phyloP scores from a whole-genome alignment of 192 early-diverging fungal genomes.

The Entomortierella chlamydospora region DNA sequence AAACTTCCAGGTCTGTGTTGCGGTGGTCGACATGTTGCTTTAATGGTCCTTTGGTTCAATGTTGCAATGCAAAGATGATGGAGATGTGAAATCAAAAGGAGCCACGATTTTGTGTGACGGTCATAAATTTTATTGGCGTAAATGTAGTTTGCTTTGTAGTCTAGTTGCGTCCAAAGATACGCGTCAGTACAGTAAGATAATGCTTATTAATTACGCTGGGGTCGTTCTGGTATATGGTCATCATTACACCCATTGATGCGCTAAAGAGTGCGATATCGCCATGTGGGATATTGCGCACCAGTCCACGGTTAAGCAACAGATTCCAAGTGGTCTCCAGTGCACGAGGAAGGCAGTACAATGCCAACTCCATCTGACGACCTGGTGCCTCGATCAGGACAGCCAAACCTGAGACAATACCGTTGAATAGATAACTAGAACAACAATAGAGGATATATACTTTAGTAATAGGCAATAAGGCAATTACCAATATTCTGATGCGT shows the following conservation, averaged over 20 bases:
- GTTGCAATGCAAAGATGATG: constrained; percentile 5
- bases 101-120: background rate
- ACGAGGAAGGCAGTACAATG: constrained; percentile 85
- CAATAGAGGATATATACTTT: background rate
- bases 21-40: constrained; percentile 11
- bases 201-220: constrained; percentile 75
- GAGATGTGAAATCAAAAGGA: background rate
- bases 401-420: constrained; percentile 67
- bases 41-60: background rate
- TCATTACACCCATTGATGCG: constrained; percentile 77
- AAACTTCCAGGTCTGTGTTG: constrained; percentile 39
- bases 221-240: constrained; percentile 87
- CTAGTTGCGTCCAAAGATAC: constrained; percentile 85
- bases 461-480: background rate
- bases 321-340: constrained; percentile 82
- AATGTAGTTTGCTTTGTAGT: background rate
- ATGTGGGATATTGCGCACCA: constrained; percentile 69
- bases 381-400: constrained; percentile 72
- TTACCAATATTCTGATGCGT: background rate
- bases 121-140: background rate
- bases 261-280: constrained; percentile 82
- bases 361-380: constrained; percentile 80
- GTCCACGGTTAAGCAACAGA: constrained; percentile 62
- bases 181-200: constrained; percentile 82
- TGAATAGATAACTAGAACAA: constrained; percentile 32